Percentiles rank a stretch among this genome's conserved stretches.
These are phyloP conservation scores for Yamadazyma siamensis DNA, from an alignment of 1,139 yeast species.

Conservation along the genomic window DNA sequence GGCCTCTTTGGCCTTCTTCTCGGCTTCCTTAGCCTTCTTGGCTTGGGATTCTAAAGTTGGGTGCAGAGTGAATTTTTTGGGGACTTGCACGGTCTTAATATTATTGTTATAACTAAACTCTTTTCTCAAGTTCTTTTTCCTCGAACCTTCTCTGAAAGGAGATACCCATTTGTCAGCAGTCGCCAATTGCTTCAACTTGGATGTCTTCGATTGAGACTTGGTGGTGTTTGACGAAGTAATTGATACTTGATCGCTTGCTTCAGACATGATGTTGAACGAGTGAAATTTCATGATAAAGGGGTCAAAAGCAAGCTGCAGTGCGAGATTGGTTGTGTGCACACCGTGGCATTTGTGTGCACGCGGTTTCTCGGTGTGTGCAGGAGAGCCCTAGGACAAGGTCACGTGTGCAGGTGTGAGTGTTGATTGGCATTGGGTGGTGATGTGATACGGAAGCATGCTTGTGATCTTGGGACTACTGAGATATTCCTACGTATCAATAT, in stretches of 20 bases:
- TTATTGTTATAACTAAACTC: slow-evolving; percentile 36
- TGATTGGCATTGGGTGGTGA: no score
- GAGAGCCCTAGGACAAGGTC: no score
- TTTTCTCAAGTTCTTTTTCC: slow-evolving; percentile 28
- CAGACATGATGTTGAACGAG: slow-evolving; percentile 5
- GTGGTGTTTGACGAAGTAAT: slow-evolving; percentile 3
- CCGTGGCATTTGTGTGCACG: no score
- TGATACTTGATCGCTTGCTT: slow-evolving; percentile 4
- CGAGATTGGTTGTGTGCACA: no score
- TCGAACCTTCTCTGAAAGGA: slow-evolving; percentile 41
- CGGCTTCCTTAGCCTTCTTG: slow-evolving; percentile 20
- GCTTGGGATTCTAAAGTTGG: slow-evolving; percentile 34
- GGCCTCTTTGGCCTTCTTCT: slow-evolving; percentile 13
- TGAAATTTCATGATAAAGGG: slow-evolving; percentile 8
- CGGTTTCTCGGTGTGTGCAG: no score
- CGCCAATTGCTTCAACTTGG: slow-evolving; percentile 37
- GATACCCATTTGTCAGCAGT: slow-evolving; percentile 46
- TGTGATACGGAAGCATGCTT: no score
- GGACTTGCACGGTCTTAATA: slow-evolving; percentile 35
- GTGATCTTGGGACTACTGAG: no score
- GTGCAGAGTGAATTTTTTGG: slow-evolving; percentile 39
- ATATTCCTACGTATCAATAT: no score
- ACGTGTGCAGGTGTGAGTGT: no score
- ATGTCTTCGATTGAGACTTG: slow-evolving; percentile 1
- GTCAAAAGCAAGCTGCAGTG: not conserved